phyloP scores from a whole-genome alignment of 331 rosid species.

The Quercus tomentella region DNA sequence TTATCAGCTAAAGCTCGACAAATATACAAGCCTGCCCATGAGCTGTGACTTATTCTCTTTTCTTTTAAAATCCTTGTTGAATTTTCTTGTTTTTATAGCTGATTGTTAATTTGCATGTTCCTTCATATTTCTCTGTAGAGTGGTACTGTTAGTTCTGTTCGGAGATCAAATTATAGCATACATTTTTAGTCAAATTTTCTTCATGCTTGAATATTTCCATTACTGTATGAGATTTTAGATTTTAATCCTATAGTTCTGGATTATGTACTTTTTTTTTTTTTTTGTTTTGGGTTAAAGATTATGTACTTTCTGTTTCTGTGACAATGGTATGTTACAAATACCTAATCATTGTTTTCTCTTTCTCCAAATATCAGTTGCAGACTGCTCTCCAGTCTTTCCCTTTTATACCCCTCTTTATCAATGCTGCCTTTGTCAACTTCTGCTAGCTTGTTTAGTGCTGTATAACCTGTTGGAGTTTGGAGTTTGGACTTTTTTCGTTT shows the following conservation, averaged over 20 bases:
- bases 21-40: background rate
- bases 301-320: background rate
- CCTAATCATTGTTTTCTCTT: background rate
- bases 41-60: background rate
- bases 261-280: background rate
- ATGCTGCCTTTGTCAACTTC: background rate
- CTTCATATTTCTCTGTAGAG: conserved; percentile 11
- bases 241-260: background rate
- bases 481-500: too few species aligned
- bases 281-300: too few species aligned
- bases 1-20: background rate
- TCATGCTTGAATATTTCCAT: background rate
- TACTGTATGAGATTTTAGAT: background rate
- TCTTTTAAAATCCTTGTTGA: background rate
- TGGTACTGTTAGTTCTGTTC: conserved; percentile 6
- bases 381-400: too few species aligned
- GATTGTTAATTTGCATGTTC: background rate
- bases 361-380: background rate
- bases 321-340: background rate
- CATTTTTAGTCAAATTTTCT: background rate
- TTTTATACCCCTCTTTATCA: too few species aligned
- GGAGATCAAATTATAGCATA: background rate
- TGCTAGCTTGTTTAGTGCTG: background rate
- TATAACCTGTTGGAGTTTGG: background rate
- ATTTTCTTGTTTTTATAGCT: background rate